Base-by-base conservation (phyloP, 2,329 filamentous ascomycete species). In the Botrytis sinoallii region DNA sequence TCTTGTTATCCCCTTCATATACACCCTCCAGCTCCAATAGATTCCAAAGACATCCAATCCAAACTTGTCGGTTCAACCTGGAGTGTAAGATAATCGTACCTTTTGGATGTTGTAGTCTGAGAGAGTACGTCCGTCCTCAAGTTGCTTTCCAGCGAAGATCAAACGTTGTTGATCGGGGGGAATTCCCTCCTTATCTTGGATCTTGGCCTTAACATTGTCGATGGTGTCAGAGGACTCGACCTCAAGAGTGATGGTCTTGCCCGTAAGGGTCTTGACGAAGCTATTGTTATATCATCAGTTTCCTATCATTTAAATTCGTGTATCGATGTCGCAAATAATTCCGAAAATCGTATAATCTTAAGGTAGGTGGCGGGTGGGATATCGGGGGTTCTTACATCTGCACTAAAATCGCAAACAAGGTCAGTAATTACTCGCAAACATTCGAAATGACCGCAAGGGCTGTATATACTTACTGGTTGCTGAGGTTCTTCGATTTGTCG, bases 201-300 rank as follows among this genome's bases (percentile, higher is more conserved):
- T 98, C 93, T 98, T 98, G 88, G 91, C 92, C 92, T 98, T 98
- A 87, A 98, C 95, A 91, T 98, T 98, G 91, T 98, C 95, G 89
- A 98, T 98, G 83, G 95, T 98, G 88, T 98, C 95, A 84, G 91
- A 94, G 83, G 94, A 97, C 92, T 98, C 95, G 85, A 98, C 95
- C 92, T 98, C 95, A 83, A 98, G 92, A 87, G 96, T 98, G 90
- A 98, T 98, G 86, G 95, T 98, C 93, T 98, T 98, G 88, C 96
- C 95, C 90, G 95, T 98, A 84, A 98, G 94, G 90, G 95, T 98
- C 92, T 98, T 98, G 88, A 98, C 95, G 92, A 98, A 98, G 92
- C 93, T 97, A 87, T 79, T 71, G 14, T 38, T 40, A 29, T 61
- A 69, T 73, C 42, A 74, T 81, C 75, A 81, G 71, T 69, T 32